A percentile compares a stretch with the other conserved stretches of the same genome.
These are phyloP conservation scores for Ogataea zsoltii DNA, from an alignment of 805 yeast genomes.

Conservation along the genomic window DNA sequence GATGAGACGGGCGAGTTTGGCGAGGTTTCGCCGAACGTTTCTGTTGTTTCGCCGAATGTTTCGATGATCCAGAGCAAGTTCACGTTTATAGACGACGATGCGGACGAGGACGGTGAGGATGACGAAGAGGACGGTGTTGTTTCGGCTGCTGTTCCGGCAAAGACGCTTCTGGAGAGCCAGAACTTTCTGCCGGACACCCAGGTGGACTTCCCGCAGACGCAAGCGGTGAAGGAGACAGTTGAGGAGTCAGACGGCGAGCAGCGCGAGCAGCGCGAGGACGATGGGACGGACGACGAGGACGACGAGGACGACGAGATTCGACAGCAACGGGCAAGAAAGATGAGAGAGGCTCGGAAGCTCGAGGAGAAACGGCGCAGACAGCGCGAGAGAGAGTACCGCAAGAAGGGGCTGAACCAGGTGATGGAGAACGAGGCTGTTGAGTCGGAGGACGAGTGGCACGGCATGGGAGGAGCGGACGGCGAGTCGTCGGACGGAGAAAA, in stretches of 20 bases:
- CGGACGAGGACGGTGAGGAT: slow-evolving; percentile 15
- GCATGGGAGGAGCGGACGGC: slow-evolving; percentile 74
- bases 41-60: not conserved
- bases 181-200: slow-evolving; percentile 34
- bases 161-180: slow-evolving; percentile 28
- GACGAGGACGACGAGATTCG: slow-evolving; percentile 42
- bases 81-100: slow-evolving; percentile 14
- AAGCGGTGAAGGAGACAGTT: not conserved
- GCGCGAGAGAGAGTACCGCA: slow-evolving; percentile 53
- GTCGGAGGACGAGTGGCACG: slow-evolving; percentile 87
- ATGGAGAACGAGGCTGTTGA: slow-evolving; percentile 85
- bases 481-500: slow-evolving; percentile 59
- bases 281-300: slow-evolving; percentile 27
- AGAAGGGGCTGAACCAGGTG: slow-evolving; percentile 56
- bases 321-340: slow-evolving; percentile 24
- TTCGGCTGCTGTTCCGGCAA: not conserved
- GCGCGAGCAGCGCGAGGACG: slow-evolving; percentile 31
- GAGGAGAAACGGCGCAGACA: slow-evolving; percentile 27
- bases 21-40: not conserved
- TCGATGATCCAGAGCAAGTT: slow-evolving; percentile 6
- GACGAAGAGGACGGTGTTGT: slow-evolving; percentile 28
- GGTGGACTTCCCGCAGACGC: slow-evolving; percentile 21
- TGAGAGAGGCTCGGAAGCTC: slow-evolving; percentile 26
- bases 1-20: slow-evolving; percentile 25
- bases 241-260: no score